Evolutionary conservation across 78 protist species (phyloP).

Genomic region (Pelomyxa schiedti): DNA sequence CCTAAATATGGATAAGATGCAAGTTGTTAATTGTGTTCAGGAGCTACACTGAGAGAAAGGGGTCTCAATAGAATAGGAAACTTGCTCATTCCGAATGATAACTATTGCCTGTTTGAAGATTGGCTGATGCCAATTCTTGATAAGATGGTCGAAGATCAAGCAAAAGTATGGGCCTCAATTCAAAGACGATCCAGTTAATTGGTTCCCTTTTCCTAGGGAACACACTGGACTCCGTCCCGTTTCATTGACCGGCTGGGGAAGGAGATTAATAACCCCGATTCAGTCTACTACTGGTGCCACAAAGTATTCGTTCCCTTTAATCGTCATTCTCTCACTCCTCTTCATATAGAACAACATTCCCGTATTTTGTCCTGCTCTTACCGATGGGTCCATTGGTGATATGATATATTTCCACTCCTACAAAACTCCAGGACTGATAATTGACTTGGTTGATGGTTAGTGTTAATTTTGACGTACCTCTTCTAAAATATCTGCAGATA

Average conservation of each 20-base stretch:
- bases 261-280: slow-evolving; percentile 76
- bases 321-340: neutral
- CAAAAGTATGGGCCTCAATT: neutral
- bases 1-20: too few species aligned
- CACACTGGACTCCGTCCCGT: slow-evolving; percentile 84
- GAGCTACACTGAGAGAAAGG: slow-evolving; percentile 38
- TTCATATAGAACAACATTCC: slow-evolving; percentile 81
- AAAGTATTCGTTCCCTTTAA: slow-evolving; percentile 3
- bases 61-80: slow-evolving; percentile 97
- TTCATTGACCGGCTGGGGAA: slow-evolving; percentile 90
- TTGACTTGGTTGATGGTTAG: slow-evolving; percentile 75
- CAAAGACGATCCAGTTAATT: neutral
- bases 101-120: slow-evolving; percentile 87
- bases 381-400: slow-evolving; percentile 98
- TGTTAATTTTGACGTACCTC: neutral
- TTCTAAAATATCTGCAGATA: too few species aligned
- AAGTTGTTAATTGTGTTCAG: too few species aligned
- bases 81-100: slow-evolving; percentile 94
- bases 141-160: slow-evolving; percentile 69
- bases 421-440: slow-evolving; percentile 77
- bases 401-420: slow-evolving; percentile 93
- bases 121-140: slow-evolving; percentile 95
- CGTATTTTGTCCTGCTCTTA: slow-evolving; percentile 95
- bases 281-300: slow-evolving; percentile 91
- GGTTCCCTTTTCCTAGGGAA: too few species aligned